Evolutionary conservation across 768 basidiomycete genomes (phyloP).

Genomic region (Mycena vitilis): DNA sequence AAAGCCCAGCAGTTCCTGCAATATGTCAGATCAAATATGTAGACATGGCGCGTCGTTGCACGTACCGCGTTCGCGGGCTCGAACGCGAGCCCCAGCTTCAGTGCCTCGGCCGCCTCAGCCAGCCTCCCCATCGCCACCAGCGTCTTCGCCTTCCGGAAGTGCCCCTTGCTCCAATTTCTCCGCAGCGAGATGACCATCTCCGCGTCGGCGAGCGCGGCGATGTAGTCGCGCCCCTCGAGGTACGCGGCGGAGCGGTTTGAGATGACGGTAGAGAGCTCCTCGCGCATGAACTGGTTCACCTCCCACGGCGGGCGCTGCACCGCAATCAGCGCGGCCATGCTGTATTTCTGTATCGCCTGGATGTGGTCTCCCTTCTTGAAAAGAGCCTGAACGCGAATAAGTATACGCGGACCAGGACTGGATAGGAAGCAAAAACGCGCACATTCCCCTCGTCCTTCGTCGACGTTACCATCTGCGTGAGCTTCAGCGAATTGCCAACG

Average conservation of each 20-base stretch:
- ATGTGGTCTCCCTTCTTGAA: constrained; percentile 82
- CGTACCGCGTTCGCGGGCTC: constrained; percentile 68
- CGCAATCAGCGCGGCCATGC: constrained; percentile 80
- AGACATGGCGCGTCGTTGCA: not conserved
- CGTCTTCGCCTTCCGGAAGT: constrained; percentile 94
- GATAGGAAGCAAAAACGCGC: constrained; percentile 45
- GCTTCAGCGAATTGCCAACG: constrained; percentile 73
- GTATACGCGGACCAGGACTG: constrained; percentile 38
- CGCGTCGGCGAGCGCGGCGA: constrained; percentile 87
- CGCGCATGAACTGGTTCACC: constrained; percentile 80
- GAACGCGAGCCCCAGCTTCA: constrained; percentile 86
- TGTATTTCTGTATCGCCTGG: constrained; percentile 84
- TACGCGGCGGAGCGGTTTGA: constrained; percentile 94
- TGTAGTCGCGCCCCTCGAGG: constrained; percentile 78
- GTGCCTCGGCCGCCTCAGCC: constrained; percentile 84
- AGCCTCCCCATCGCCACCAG: constrained; percentile 76
- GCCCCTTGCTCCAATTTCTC: constrained; percentile 93
- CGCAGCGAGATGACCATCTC: constrained; percentile 90
- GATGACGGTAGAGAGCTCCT: constrained; percentile 90
- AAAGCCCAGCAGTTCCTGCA: constrained; percentile 30
- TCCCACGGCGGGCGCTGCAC: constrained; percentile 92
- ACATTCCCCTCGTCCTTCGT: constrained; percentile 98
- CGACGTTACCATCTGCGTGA: constrained; percentile 77
- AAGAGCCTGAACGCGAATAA: constrained; percentile 60
- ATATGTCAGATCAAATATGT: not conserved